Evolutionary conservation across 768 basidiomycete genomes (phyloP).

Genomic region (Trametes meyenii): DNA sequence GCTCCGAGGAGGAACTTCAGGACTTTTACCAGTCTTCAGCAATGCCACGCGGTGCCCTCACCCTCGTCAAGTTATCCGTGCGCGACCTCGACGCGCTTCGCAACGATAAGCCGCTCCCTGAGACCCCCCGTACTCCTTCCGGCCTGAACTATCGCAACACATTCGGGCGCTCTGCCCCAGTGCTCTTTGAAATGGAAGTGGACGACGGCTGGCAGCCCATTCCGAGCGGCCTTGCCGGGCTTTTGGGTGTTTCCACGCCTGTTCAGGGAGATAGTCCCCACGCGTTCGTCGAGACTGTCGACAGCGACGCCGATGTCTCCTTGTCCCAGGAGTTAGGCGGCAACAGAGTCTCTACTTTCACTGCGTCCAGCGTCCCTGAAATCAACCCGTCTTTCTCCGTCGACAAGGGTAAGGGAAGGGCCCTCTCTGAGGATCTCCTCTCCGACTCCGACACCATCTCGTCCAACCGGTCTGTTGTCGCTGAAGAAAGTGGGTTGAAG

Average conservation of each 20-base stretch:
- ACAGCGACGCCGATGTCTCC: slow-evolving; percentile 42
- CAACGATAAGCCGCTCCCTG: slow-evolving; percentile 36
- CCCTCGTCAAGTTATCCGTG: slow-evolving; percentile 61
- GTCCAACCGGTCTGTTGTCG: slow-evolving; percentile 45
- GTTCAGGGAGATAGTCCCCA: slow-evolving; percentile 49
- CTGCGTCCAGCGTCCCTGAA: slow-evolving; percentile 20
- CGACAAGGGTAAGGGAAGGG: slow-evolving; percentile 55
- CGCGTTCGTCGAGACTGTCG: slow-evolving; percentile 65
- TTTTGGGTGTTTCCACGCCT: slow-evolving; percentile 35
- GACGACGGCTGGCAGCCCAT: slow-evolving; percentile 68
- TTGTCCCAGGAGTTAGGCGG: slow-evolving; percentile 26
- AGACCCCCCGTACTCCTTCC: slow-evolving; percentile 33
- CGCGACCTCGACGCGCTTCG: slow-evolving; percentile 53
- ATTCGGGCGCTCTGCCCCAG: slow-evolving; percentile 53
- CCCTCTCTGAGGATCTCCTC: slow-evolving; percentile 29
- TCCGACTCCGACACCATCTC: slow-evolving; percentile 38
- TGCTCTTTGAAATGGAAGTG: slow-evolving; percentile 48
- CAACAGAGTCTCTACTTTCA: slow-evolving; percentile 27
- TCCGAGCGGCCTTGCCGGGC: slow-evolving; percentile 39
- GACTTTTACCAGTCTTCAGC: slow-evolving; percentile 57
- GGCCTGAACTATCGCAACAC: slow-evolving; percentile 53
- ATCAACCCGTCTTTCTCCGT: slow-evolving; percentile 27
- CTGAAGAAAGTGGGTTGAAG: slow-evolving; percentile 50
- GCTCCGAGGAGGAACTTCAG: slow-evolving; percentile 74
- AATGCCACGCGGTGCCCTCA: slow-evolving; percentile 25